These are phyloP conservation scores for Pseudogymnoascus sp. DNA, from an alignment of 2,329 filamentous ascomycete species.

Conservation along the genomic window DNA sequence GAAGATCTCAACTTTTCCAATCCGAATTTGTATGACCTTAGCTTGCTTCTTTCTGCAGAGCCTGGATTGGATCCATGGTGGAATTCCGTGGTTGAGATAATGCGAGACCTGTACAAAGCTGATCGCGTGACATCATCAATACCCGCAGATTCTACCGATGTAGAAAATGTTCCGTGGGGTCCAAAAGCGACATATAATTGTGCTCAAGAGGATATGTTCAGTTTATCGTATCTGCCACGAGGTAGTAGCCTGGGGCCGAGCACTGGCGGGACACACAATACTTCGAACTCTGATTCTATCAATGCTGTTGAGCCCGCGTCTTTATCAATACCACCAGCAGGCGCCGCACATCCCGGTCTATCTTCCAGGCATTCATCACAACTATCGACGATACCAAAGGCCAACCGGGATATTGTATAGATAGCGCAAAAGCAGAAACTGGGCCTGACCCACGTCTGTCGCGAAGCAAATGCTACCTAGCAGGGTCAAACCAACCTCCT, in stretches of 20 bases:
- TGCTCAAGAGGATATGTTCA: slow-evolving; percentile 52
- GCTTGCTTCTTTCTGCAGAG: slow-evolving; percentile 70
- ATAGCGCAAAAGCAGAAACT: slow-evolving; percentile 12
- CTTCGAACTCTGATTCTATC: slow-evolving; percentile 27
- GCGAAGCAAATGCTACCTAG: slow-evolving; percentile 50
- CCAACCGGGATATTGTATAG: slow-evolving; percentile 18
- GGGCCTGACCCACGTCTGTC: slow-evolving; percentile 36
- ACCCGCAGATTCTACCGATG: slow-evolving; percentile 82
- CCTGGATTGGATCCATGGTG: slow-evolving; percentile 90
- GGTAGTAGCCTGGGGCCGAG: slow-evolving; percentile 41
- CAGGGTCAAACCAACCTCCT: slow-evolving; percentile 24
- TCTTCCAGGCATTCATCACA: slow-evolving; percentile 52
- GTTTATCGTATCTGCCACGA: slow-evolving; percentile 50
- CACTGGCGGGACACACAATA: slow-evolving; percentile 32
- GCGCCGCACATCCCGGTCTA: slow-evolving; percentile 39
- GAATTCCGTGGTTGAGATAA: slow-evolving; percentile 73
- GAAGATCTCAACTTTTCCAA: slow-evolving; percentile 60
- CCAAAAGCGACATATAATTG: slow-evolving; percentile 85
- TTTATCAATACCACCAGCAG: slow-evolving; percentile 18
- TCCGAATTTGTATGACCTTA: slow-evolving; percentile 80
- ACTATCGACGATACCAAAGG: slow-evolving; percentile 49
- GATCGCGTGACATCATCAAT: slow-evolving; percentile 79
- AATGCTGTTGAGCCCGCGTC: slow-evolving; percentile 17
- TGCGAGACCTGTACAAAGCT: slow-evolving; percentile 73
- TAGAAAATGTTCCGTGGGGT: slow-evolving; percentile 96